Evolutionary conservation across 2,329 filamentous ascomycete genomes (phyloP), one percentile per base, ranked within the genome.

Genomic region (Plectosphaerella plurivora): DNA sequence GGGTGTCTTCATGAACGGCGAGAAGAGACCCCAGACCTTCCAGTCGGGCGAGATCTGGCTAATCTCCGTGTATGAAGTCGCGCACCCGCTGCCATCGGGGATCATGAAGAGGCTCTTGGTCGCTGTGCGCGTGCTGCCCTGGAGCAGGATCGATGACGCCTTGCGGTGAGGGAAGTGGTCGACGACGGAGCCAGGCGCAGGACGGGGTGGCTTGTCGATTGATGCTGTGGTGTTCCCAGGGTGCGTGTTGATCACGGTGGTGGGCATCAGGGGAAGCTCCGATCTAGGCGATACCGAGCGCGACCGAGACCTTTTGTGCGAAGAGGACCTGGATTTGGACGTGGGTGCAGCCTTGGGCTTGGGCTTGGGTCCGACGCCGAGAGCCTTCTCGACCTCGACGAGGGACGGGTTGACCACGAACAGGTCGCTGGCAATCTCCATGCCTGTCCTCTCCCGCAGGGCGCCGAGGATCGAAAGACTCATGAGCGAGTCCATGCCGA

Each of bases 11-110:
- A 84, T 81, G 72, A 81, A 87, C 3, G 83, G 83, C 57, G 79
- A 86, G 63, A 84, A 84, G 4, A 68, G 56, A 5, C 79, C 82
- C 62, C 76, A 80, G 12, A 84, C 72, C 4, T 73, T 75, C 44
- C 81, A 65, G 25, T 76, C 65, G 8, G 71, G 56, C 7, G 71
- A 69, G 11, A 83, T 67, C 60, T 81, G 78, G 47, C 78, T 73
- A 49, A 83, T 82, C 59, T 76, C 77, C 46, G 81, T 80, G 70
- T 88, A 88, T 2, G 83, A 87, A n/a, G 84, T 87, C 11, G 85
- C 84, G 51, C 81, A 76, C 64, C 70, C 85, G 50, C 76, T 78
- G 44, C 78, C 78, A 52, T 82, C 78, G 14, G 78, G 78, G 16
- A 81, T 66, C 67, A 82, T 76, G 61, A 78, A 81, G n/a, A 79